Evolutionary conservation across 306 rosid genomes (phyloP).

Genomic region (Cicer yamashitae): DNA sequence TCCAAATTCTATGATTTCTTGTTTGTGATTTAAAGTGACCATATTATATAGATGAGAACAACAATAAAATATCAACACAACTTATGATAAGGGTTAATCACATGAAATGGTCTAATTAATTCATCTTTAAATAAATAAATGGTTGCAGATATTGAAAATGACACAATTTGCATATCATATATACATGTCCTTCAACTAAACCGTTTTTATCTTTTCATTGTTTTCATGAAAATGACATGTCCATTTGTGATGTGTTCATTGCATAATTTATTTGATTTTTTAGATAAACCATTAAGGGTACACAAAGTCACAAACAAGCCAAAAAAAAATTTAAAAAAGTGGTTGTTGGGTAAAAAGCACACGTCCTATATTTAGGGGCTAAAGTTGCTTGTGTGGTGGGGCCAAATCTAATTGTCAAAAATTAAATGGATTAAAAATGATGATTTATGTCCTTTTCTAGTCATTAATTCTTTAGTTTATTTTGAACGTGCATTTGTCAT

Average conservation of each 20-base stretch:
- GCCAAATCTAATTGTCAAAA: conserved; percentile 45
- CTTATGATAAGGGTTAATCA: conserved; percentile 48
- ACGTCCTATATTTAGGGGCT: conserved; percentile 33
- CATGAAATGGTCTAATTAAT: conserved; percentile 52
- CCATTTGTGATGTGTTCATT: conserved; percentile 39
- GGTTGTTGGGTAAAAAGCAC: conserved; percentile 52
- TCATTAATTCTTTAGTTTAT: conserved; percentile 36
- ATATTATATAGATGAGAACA: conserved; percentile 38
- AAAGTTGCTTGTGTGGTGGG: conserved; percentile 46
- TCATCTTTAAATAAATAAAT: conserved; percentile 42
- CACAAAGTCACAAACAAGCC: conserved; percentile 21
- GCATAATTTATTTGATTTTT: conserved; percentile 32
- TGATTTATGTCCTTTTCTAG: conserved; percentile 41
- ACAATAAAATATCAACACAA: conserved; percentile 30
- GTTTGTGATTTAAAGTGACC: conserved; percentile 46
- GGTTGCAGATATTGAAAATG: conserved; percentile 55
- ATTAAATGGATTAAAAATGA: conserved; percentile 21
- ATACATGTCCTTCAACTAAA: conserved; percentile 33
- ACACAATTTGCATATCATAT: conserved; percentile 32
- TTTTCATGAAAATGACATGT: conserved; percentile 43
- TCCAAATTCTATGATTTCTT: conserved; percentile 39
- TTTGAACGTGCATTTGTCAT: conserved; percentile 43
- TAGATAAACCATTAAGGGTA: conserved; percentile 14
- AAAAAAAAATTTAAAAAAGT: conserved; percentile 39
- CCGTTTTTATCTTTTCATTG: conserved; percentile 32